Evolutionary conservation across 2,329 filamentous ascomycete species (phyloP), one percentile per base, ranked within the genome.

Genomic region (Clonostachys rosea): DNA sequence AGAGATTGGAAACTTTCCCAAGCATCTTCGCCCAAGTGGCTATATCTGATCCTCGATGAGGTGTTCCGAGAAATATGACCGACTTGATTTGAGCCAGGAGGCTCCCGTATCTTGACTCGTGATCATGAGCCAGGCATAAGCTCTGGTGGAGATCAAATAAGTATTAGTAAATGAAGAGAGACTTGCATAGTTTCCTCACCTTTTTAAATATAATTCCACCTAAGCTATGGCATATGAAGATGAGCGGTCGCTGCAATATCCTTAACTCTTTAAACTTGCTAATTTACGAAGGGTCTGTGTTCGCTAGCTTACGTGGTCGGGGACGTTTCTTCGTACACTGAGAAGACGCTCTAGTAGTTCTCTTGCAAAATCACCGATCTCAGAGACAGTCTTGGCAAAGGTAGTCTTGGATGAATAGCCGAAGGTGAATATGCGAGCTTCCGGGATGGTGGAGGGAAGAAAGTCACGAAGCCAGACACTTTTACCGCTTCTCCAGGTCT

Each of bases 1-100:
- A 49, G 18, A 42, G 40, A 12, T 52, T 57, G 44, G 52, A 49
- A 42, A 61, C 52, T 17, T 35, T 56, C 12, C 52, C 52, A 5
- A 59, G 34, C 17, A 60, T 34, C 24, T 48, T 54, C 14, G 42
- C 59, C 8, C 56, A 45, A 40, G 47, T 52, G 35, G 57, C 59
- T 40, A 49, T 45, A 34, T 46, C 50, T 43, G 58, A 62, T 14
- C 62, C 61, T n/a, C 50, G 49, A 45, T 66, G 59, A 7, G 61
- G 62, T 14, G 62, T 65, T 16, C 56, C 62, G 24, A 65, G 49
- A 40, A 66, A 66, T 0, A 59, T 35, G 6, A 64, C 37, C 13
- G 57, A 57, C 24, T 47, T 47, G 7, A 53, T 30, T 30, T 30
- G 24, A 30, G 24, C 24, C 24, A 30, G 24, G 24, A 30, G 24